Evolutionary conservation across 2,329 filamentous ascomycete genomes (phyloP).

Genomic region (Epichloe elymi): DNA sequence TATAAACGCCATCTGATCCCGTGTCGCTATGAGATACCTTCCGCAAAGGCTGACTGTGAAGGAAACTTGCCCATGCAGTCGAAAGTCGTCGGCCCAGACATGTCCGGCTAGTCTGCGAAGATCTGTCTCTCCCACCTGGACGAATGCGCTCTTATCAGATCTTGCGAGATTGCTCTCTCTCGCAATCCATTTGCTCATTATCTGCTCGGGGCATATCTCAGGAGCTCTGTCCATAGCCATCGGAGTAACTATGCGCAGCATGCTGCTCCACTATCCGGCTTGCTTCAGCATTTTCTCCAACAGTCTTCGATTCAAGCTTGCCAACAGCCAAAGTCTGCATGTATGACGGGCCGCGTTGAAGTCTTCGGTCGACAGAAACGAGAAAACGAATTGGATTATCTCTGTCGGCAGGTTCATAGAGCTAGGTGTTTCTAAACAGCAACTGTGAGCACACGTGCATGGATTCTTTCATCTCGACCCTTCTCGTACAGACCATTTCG

Average conservation of each 20-base stretch:
- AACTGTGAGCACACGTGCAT: neutral
- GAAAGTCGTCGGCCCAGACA: conserved; percentile 6
- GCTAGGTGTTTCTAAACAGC: conserved; percentile 6
- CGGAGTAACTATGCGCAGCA: conserved; percentile 14
- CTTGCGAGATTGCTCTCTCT: conserved; percentile 23
- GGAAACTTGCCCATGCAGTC: conserved; percentile 16
- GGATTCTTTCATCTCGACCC: neutral
- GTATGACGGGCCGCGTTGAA: conserved; percentile 49
- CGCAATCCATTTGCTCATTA: conserved; percentile 28
- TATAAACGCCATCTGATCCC: conserved; percentile 40
- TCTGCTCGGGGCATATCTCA: conserved; percentile 15
- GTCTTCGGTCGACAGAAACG: conserved; percentile 20
- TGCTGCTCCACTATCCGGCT: conserved; percentile 38
- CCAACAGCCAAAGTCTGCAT: conserved; percentile 46
- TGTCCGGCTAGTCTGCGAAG: conserved; percentile 21
- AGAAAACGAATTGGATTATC: conserved; percentile 24
- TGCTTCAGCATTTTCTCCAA: conserved; percentile 39
- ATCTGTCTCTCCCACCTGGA: conserved; percentile 20
- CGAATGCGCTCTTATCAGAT: conserved; percentile 15
- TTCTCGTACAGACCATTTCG: neutral
- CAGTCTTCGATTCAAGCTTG: conserved; percentile 37
- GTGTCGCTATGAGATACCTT: conserved; percentile 41
- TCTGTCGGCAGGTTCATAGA: conserved; percentile 21
- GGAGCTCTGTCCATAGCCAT: conserved; percentile 8
- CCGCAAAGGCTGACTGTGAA: conserved; percentile 46